Base-by-base conservation (phyloP, 768 basidiomycete species). In the Boletus insuetus region DNA sequence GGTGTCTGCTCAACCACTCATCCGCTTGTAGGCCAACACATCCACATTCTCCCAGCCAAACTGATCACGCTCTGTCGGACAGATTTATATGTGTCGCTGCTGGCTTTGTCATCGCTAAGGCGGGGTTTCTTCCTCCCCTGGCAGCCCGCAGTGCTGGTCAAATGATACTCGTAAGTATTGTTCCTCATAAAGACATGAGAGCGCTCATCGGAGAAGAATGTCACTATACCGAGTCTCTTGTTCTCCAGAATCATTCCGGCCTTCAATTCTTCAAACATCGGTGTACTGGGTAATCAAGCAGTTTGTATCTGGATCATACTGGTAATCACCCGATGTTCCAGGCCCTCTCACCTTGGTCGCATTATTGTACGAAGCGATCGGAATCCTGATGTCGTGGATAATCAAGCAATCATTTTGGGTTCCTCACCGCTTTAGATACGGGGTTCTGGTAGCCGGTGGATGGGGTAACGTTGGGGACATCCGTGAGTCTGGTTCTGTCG, bases 241-340 rank as follows among this genome's bases (percentile, higher is more conserved):
- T 88, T 90, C 68, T 86, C 85, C 8, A 86, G 82, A 58, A 87
- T 90, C 46, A 77, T 90, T 0, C 84, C 86, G 0, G 80, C 85
- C 3, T 86, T 89, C 57, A 79, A 75, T 10, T 59, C 79, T 1
- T 76, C 83, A 35, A 87, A 87, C 61, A 70, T 87, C 16, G 51
- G 68, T 31, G 77, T 79, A 5, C 64, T 88, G 31, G 84, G 85
- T 82, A 58, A 54, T 72, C 17, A 8, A 32, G 3, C 8, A 51
- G n/a, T 51, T 42, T 16, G n/a, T 53, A 49, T n/a, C 20, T 4
- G 20, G 19, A 46, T 42, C 16, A 13, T 34, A 9, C 1, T n/a
- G 13, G 2, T 17, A 16, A 37, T 37, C 12, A 12, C 13, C 35
- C 13, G 29, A 29, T 9, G 0, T 17, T 43, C 24, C 44, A 87